Evolutionary conservation across 495 filamentous ascomycete species (phyloP), one percentile per base, ranked within the genome.

Genomic region (Penicillium taxi): DNA sequence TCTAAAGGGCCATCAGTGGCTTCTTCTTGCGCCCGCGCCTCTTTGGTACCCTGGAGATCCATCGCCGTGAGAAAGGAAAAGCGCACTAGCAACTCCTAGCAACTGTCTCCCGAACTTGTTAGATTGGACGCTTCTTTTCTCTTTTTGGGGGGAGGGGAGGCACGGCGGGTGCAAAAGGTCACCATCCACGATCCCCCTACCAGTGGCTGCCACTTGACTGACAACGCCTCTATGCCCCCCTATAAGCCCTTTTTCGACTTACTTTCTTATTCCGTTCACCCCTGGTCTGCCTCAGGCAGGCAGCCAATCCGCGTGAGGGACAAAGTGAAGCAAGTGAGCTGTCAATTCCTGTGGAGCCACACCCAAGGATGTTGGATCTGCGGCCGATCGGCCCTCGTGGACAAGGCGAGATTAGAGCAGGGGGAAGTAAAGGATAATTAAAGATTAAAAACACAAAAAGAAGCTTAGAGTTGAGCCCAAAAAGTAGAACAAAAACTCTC

Each of bases 21-120:
- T 23, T 68, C 66, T 36, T 70, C 64, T 37, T 66, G 57, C 27
- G 60, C 55, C 13, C 57, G 60, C 33, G 66, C 57, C 48, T 68
- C 63, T 44, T 67, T 68, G n/a, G 66, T 64, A 23, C 62, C 62
- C 41, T 67, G 64, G 38, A 68, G 57, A 49, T 70, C 64, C 66
- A 70, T 68, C 33, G 43, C 33, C 44, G 32, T 49, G 44, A 15
- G 9, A 9, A 19, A 27, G 16, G 34, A 9, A 32, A 25, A 14
- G n/a, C n/a, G n/a, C n/a, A n/a, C n/a, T n/a, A n/a, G n/a, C n/a
- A n/a, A n/a, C n/a, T n/a, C n/a, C n/a, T n/a, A n/a, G n/a, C n/a
- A n/a, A n/a, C n/a, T n/a, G n/a, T n/a, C n/a, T n/a, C n/a, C n/a
- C n/a, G n/a, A n/a, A n/a, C n/a, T n/a, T n/a, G n/a, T n/a, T n/a